phyloP scores from a whole-genome alignment of 495 filamentous ascomycete species.

The Hyaloscypha finlandica region DNA sequence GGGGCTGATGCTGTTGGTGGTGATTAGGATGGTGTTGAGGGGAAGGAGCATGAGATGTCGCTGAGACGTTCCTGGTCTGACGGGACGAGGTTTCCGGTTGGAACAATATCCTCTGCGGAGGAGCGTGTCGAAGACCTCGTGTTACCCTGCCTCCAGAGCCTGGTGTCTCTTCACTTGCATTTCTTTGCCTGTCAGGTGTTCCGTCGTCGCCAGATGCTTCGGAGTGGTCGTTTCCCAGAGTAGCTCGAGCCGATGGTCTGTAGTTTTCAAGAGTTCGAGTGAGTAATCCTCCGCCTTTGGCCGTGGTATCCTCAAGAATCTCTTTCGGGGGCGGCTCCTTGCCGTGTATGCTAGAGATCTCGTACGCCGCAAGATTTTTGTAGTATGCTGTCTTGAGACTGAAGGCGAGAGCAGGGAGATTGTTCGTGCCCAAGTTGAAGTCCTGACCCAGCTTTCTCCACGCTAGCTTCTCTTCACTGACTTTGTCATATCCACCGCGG shows the following conservation, averaged over 20 bases:
- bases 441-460: constrained; percentile 73
- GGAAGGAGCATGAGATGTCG: constrained; percentile 33
- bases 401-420: constrained; percentile 72
- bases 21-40: constrained; percentile 33
- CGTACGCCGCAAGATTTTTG: constrained; percentile 79
- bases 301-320: constrained; percentile 74
- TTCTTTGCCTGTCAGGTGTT: constrained; percentile 64
- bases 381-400: constrained; percentile 80
- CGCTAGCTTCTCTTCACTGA: constrained; percentile 75
- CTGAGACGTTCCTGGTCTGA: constrained; percentile 57
- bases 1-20: constrained; percentile 20
- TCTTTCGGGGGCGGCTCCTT: constrained; percentile 79
- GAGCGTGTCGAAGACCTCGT: constrained; percentile 73
- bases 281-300: constrained; percentile 73
- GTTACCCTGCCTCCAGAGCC: constrained; percentile 60
- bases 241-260: constrained; percentile 38
- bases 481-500: constrained; percentile 78
- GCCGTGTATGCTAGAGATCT: constrained; percentile 69
- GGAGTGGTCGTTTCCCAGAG: constrained; percentile 42
- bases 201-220: constrained; percentile 59
- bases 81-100: constrained; percentile 70
- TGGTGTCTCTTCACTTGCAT: constrained; percentile 58
- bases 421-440: constrained; percentile 61
- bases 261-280: constrained; percentile 79
- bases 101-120: constrained; percentile 78